Evolutionary conservation across 805 yeast species (phyloP).

Genomic region (Ogataea dorogensis): DNA sequence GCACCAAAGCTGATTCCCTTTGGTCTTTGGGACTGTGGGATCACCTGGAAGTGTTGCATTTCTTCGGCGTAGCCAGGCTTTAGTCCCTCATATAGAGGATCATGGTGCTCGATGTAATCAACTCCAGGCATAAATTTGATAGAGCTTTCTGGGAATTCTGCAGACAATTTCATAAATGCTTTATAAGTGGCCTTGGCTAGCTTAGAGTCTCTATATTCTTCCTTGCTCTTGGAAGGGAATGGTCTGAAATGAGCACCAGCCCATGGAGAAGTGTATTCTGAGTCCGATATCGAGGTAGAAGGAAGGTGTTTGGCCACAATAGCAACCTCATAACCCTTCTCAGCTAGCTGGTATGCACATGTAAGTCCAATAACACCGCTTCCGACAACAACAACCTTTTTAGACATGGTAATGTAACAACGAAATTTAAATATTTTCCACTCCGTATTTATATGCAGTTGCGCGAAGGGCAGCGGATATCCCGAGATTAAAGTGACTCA

Average conservation of each 20-base stretch:
- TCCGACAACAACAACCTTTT: slow-evolving; percentile 46
- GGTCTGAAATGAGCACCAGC: slow-evolving; percentile 81
- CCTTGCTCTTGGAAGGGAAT: slow-evolving; percentile 46
- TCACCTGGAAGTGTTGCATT: slow-evolving; percentile 36
- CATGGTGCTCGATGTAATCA: slow-evolving; percentile 53
- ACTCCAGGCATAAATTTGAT: slow-evolving; percentile 53
- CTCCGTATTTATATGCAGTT: too few species aligned
- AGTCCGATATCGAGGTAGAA: slow-evolving; percentile 23
- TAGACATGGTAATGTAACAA: slow-evolving; percentile 1
- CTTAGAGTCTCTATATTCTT: slow-evolving; percentile 44
- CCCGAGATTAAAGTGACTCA: too few species aligned
- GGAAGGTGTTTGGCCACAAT: slow-evolving; percentile 49
- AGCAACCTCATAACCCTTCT: slow-evolving; percentile 32
- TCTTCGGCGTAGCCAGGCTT: slow-evolving; percentile 42
- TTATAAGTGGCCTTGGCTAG: slow-evolving; percentile 49
- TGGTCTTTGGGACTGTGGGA: slow-evolving; percentile 33
- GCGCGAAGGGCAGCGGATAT: too few species aligned
- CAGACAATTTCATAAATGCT: slow-evolving; percentile 41
- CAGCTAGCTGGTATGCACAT: slow-evolving; percentile 44
- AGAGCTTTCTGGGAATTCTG: slow-evolving; percentile 48
- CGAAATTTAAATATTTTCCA: slow-evolving; percentile 1
- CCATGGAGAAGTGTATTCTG: slow-evolving; percentile 61
- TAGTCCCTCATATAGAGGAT: slow-evolving; percentile 33
- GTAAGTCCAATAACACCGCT: slow-evolving; percentile 63
- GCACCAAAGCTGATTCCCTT: slow-evolving; percentile 45